These are phyloP conservation scores for Fusarium goolgardi DNA, from an alignment of 2,329 filamentous ascomycete species.

Conservation along the genomic window DNA sequence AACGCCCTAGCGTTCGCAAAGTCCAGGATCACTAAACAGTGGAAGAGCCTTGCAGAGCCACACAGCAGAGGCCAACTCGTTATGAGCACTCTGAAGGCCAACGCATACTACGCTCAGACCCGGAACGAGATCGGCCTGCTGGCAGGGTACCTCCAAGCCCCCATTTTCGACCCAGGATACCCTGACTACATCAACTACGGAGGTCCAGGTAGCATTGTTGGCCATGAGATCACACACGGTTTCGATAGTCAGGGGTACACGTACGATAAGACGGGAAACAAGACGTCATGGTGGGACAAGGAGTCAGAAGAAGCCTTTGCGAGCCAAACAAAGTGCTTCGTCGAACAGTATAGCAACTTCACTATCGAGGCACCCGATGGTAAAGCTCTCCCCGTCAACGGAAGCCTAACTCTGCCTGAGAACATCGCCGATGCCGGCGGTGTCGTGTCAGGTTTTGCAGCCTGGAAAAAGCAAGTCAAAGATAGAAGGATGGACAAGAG, in stretches of 20 bases:
- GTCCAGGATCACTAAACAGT: slow-evolving; percentile 61
- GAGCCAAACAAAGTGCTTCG: slow-evolving; percentile 71
- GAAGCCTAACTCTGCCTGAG: slow-evolving; percentile 72
- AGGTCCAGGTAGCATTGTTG: slow-evolving; percentile 74
- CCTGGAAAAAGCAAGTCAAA: slow-evolving; percentile 70
- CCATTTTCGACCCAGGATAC: slow-evolving; percentile 71
- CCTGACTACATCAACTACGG: slow-evolving; percentile 76
- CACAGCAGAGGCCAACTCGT: slow-evolving; percentile 70
- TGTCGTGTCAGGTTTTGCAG: slow-evolving; percentile 69
- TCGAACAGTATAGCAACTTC: slow-evolving; percentile 74
- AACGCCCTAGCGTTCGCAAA: slow-evolving; percentile 66
- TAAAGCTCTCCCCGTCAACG: slow-evolving; percentile 70
- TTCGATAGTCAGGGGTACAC: slow-evolving; percentile 75
- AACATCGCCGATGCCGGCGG: slow-evolving; percentile 80
- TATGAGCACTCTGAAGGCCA: slow-evolving; percentile 71
- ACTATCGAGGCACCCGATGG: slow-evolving; percentile 67
- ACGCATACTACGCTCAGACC: slow-evolving; percentile 73
- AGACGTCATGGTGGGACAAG: slow-evolving; percentile 75
- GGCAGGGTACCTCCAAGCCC: slow-evolving; percentile 73
- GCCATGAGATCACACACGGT: slow-evolving; percentile 76
- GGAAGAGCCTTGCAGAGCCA: slow-evolving; percentile 69
- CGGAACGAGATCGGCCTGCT: slow-evolving; percentile 75
- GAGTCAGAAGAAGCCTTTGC: slow-evolving; percentile 68
- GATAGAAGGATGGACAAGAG: slow-evolving; percentile 60
- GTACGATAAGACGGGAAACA: slow-evolving; percentile 73